Evolutionary conservation across 2,329 filamentous ascomycete genomes (phyloP).

Genomic region (Trichoderma gracile): DNA sequence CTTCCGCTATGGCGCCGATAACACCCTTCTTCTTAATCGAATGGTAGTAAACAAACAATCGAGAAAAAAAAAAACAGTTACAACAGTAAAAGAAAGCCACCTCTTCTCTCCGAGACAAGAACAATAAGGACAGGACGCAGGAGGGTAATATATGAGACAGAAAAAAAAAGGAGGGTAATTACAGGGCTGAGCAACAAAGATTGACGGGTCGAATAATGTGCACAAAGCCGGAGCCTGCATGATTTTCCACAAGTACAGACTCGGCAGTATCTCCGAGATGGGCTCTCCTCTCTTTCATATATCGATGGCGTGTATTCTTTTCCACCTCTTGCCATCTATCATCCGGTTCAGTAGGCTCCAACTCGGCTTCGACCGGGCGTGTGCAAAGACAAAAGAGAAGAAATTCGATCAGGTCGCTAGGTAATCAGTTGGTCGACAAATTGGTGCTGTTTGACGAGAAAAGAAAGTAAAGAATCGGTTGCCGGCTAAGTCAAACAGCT

Average conservation of each 20-base stretch:
- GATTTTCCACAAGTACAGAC: slow-evolving; percentile 26
- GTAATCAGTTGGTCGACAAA: slow-evolving; percentile 22
- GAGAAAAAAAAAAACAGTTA: not conserved
- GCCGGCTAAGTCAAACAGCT: slow-evolving; percentile 21
- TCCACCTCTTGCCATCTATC: slow-evolving; percentile 2
- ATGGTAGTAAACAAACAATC: slow-evolving; percentile 3
- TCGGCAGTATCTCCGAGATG: slow-evolving; percentile 13
- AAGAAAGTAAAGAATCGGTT: not conserved
- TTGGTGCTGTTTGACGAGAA: slow-evolving; percentile 17
- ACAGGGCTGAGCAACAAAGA: slow-evolving; percentile 18
- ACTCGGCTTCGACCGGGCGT: slow-evolving; percentile 22
- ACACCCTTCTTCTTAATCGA: slow-evolving; percentile 21
- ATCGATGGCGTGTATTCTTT: not conserved
- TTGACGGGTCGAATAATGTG: slow-evolving; percentile 1
- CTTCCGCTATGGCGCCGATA: slow-evolving; percentile 17
- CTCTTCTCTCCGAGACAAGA: not conserved
- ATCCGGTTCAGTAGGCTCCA: slow-evolving; percentile 14
- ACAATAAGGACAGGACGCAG: not conserved
- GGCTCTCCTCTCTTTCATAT: not conserved
- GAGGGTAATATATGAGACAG: not conserved
- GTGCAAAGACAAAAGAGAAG: slow-evolving; percentile 1
- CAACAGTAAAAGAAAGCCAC: slow-evolving; percentile 1
- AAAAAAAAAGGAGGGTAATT: slow-evolving; percentile 10
- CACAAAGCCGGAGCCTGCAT: slow-evolving; percentile 14
- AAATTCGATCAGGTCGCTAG: slow-evolving; percentile 24